Evolutionary conservation across 495 filamentous ascomycete species (phyloP), one percentile per base, ranked within the genome.

Genomic region (Terfezia boudieri): DNA sequence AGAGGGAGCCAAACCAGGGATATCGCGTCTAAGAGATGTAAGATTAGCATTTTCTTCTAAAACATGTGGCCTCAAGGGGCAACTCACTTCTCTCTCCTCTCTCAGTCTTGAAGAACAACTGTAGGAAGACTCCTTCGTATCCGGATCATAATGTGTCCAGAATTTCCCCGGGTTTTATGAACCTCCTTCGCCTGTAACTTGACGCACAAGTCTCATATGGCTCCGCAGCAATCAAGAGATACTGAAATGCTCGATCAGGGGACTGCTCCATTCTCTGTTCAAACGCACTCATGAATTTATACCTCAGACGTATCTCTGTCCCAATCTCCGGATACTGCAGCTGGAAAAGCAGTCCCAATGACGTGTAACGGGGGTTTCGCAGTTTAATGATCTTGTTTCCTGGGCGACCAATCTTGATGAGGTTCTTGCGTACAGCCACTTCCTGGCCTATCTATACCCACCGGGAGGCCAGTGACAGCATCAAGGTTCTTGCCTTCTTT

Each of bases 371-470:
- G 85, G n/a, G 86, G 68, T 99, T 89, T 38, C 85, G 75, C 10
- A 86, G 78, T 68, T 96, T 96, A 32, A 88, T 95, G 68, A 99
- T 95, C 68, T 94, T 93, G 72, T 99, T 96, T 0, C 92, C 90
- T 1, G 90, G 90, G 8, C 90, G 76, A 2, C 90, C 90, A 63
- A 99, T 96, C 77, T 96, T 96, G 62, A 96, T 80, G n/a, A 84
- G 71, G 66, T 95, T 93, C 67, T 80, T 82, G 67, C 81, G 76
- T 11, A 92, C 80, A 53, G 71, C 71, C 56, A 82, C 74, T 57
- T 86, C 83, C 57, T 86, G 83, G 50, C 76, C 79, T 8, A 79
- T 76, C 54, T n/a, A 82, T 76, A 41, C 87, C 86, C 58, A 82
- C 76, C 1, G 83, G 81, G 9, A 83, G 62, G 2, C 86, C 86